Base-by-base conservation (phyloP, 2,329 filamentous ascomycete genomes). In the Volutella citrinella region DNA sequence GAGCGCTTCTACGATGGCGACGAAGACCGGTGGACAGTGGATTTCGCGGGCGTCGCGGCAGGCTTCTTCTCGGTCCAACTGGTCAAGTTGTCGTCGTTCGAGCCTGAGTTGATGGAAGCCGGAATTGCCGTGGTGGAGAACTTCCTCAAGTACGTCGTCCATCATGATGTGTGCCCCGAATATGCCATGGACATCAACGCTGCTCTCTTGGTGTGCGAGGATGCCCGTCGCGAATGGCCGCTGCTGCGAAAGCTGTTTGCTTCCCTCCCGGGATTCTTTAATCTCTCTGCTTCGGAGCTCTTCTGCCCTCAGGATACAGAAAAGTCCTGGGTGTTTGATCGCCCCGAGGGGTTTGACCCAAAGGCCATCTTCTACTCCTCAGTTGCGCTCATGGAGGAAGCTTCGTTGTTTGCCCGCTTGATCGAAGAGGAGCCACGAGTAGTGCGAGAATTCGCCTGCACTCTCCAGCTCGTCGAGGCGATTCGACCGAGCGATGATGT, bases 111-210 rank as follows among this genome's bases (percentile, higher is more conserved):
- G 10, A 71, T 89, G 42, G 63, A 73, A n/a, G 33, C 36, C 5
- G 80, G 79, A 4, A 78, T 82, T 14, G 72, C 75, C 20, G 77
- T 94, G 1, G 70, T 96, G 24, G 77, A 79, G 40, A 95, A 93
- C 55, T 97, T 97, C 55, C 77, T 95, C 44, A 86, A 87, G 45
- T 98, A 96, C 48, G 69, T 97, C 1, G 69, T 90, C 9, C 77
- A 84, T 40, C 90, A 97, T 54, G 76, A 85, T 22, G 91, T 94
- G 12, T 95, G 89, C 52, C 83, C 85, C 0, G 93, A 97, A 57
- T 85, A 90, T 54, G 68, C 62, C 0, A 66, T 72, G 1, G 76
- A 91, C 43, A 70, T 97, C 38, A 63, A 76, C 12, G 66, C 71
- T 1, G 88, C 90, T 0, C 68, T 83, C 7, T 57, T 58, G 2